Conservation (phyloP, 2,329 filamentous ascomycete species). For the Aspergillus awamori region DNA sequence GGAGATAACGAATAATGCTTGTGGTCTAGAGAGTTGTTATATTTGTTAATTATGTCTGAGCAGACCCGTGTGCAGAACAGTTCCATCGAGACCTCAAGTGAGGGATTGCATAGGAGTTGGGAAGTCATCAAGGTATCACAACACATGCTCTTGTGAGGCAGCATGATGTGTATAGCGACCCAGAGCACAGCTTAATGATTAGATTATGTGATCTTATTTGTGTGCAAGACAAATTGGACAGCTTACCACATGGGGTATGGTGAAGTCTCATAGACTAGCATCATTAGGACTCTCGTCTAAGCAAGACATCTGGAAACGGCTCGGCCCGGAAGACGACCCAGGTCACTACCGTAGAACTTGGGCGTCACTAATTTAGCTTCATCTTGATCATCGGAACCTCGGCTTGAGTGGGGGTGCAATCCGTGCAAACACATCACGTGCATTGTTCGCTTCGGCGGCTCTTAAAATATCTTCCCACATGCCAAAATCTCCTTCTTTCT, state of each 20-base stretch:
- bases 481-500: constrained; percentile 6
- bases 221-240: background rate
- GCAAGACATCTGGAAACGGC: constrained; percentile 11
- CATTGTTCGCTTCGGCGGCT: constrained; percentile 6
- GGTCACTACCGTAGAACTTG: background rate
- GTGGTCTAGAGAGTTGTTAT: no score
- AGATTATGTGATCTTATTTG: background rate
- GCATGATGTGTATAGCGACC: no score
- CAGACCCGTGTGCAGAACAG: no score
- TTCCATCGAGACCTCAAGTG: no score
- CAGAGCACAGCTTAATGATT: no score
- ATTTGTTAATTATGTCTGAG: no score
- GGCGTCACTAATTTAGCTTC: constrained; percentile 1
- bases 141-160: no score
- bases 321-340: constrained; percentile 15
- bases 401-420: constrained; percentile 4
- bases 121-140: no score
- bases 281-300: constrained; percentile 1
- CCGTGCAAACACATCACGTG: constrained; percentile 19
- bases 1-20: no score
- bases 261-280: constrained; percentile 1
- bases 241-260: constrained; percentile 4
- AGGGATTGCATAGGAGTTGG: no score
- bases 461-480: constrained; percentile 16
- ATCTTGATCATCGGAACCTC: background rate